Evolutionary conservation across 2,329 filamentous ascomycete genomes (phyloP).

Genomic region (Verticillium albo-atrum): DNA sequence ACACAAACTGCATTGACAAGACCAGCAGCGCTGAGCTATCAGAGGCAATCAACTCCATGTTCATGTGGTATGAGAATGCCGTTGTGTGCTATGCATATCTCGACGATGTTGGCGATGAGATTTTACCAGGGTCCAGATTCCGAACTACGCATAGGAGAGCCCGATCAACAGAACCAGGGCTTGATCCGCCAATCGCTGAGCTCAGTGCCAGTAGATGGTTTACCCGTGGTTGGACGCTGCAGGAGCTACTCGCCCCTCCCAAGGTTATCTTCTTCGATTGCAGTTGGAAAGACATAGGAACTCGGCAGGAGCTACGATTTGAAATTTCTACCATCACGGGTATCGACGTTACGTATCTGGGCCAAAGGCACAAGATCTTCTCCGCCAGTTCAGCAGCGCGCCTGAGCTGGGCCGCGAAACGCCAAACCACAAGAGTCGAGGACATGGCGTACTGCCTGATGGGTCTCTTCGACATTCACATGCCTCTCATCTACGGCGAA

Average conservation of each 20-base stretch:
- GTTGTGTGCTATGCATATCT: slow-evolving; percentile 27
- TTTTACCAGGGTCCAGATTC: not conserved
- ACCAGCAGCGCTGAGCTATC: slow-evolving; percentile 23
- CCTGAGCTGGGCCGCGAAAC: slow-evolving; percentile 25
- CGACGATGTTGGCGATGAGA: slow-evolving; percentile 16
- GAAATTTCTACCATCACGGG: not conserved
- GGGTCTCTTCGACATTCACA: slow-evolving; percentile 25
- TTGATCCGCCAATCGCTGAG: not conserved
- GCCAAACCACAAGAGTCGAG: slow-evolving; percentile 18
- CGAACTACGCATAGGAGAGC: not conserved
- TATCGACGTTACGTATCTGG: not conserved
- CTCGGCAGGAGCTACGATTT: slow-evolving; percentile 10
- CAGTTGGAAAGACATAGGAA: slow-evolving; percentile 13
- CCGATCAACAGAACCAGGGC: not conserved
- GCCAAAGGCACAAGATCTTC: not conserved
- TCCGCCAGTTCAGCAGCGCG: not conserved
- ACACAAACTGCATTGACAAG: slow-evolving; percentile 30
- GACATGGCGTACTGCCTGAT: slow-evolving; percentile 26
- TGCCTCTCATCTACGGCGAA: slow-evolving; percentile 27
- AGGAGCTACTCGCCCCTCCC: slow-evolving; percentile 55
- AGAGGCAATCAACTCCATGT: slow-evolving; percentile 21
- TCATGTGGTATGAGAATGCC: slow-evolving; percentile 26
- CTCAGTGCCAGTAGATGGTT: slow-evolving; percentile 23
- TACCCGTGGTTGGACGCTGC: slow-evolving; percentile 52
- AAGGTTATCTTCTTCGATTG: slow-evolving; percentile 18